Percentiles rank a stretch among this genome's conserved stretches.
phyloP scores from a whole-genome alignment of 2,329 filamentous ascomycete genomes.

The Fusarium proliferatum region DNA sequence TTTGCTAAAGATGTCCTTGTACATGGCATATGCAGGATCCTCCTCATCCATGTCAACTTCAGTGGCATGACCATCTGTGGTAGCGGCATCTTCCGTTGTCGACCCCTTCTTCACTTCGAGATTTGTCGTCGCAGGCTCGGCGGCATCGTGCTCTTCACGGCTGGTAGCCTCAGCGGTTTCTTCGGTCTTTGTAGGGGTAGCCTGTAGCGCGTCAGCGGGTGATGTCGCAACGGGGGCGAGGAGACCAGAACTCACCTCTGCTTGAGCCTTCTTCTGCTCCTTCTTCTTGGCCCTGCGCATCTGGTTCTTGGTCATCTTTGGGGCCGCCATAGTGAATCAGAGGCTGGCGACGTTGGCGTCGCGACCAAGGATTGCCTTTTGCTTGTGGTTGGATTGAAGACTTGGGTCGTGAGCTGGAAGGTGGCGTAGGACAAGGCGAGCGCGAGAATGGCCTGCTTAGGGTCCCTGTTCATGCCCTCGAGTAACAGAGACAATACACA shows the following conservation, averaged over 20 bases:
- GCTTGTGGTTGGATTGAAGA: slow-evolving; percentile 46
- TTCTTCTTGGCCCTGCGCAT: slow-evolving; percentile 94
- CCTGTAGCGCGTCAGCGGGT: slow-evolving; percentile 38
- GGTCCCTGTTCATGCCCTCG: slow-evolving; percentile 52
- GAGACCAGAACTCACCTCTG: slow-evolving; percentile 57
- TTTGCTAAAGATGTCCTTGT: slow-evolving; percentile 82
- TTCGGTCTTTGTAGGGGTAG: slow-evolving; percentile 26
- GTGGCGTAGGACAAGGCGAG: slow-evolving; percentile 51
- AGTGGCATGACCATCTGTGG: slow-evolving; percentile 63
- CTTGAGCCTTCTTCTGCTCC: slow-evolving; percentile 79
- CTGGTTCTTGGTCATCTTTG: slow-evolving; percentile 93
- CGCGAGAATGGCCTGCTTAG: slow-evolving; percentile 51
- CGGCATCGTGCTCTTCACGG: slow-evolving; percentile 47
- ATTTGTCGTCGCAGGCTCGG: slow-evolving; percentile 50
- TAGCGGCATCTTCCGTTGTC: slow-evolving; percentile 49
- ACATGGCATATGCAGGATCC: slow-evolving; percentile 85
- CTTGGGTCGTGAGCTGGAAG: slow-evolving; percentile 52
- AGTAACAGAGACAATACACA: neutral
- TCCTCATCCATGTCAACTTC: slow-evolving; percentile 73
- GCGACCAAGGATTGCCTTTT: slow-evolving; percentile 43
- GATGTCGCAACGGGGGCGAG: neutral
- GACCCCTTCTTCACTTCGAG: slow-evolving; percentile 56
- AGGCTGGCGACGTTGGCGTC: slow-evolving; percentile 42
- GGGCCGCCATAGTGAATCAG: slow-evolving; percentile 65
- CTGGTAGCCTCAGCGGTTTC: slow-evolving; percentile 36